Percentiles rank a stretch among this genome's conserved stretches.
Evolutionary conservation across 768 basidiomycete species (phyloP).

Genomic region (Kwoniella shandongensis): DNA sequence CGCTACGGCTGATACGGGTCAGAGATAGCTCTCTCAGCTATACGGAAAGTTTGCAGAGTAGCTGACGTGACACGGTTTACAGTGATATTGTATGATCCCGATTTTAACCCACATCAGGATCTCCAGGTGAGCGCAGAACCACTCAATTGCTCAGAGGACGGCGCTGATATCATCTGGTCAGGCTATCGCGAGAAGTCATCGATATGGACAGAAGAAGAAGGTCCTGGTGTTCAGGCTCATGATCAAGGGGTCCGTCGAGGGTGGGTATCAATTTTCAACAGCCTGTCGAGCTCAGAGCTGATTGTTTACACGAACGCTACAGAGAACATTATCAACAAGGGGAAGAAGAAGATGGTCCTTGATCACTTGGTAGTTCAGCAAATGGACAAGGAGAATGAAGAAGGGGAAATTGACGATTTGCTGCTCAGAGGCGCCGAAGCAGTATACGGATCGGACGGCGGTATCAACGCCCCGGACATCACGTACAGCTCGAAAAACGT

Average conservation of each 20-base stretch:
- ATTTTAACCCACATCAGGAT: conserved; percentile 94
- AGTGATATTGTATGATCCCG: conserved; percentile 71
- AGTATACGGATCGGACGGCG: conserved; percentile 63
- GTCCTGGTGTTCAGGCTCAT: conserved; percentile 94
- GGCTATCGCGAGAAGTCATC: conserved; percentile 92
- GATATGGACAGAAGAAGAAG: conserved; percentile 92
- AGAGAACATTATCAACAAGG: conserved; percentile 89
- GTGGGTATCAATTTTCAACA: conserved; percentile 52
- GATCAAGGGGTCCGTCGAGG: conserved; percentile 91
- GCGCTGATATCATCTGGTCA: conserved; percentile 52
- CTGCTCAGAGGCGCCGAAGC: conserved; percentile 84
- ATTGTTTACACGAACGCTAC: conserved; percentile 1
- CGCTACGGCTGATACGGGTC: conserved; percentile 77
- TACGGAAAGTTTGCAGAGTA: too few species aligned
- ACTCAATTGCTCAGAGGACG: too few species aligned
- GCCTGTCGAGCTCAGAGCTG: neutral
- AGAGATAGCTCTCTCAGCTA: conserved; percentile 60
- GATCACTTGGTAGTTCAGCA: conserved; percentile 96
- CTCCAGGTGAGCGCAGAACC: conserved; percentile 70
- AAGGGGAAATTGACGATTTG: conserved; percentile 82
- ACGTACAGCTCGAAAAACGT: conserved; percentile 71
- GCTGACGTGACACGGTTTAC: conserved; percentile 18
- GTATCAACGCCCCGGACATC: conserved; percentile 62
- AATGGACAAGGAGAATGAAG: conserved; percentile 80
- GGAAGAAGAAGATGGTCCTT: conserved; percentile 91